phyloP scores from a whole-genome alignment of 2,329 filamentous ascomycete genomes.

The Aspergillus novoparasiticus region DNA sequence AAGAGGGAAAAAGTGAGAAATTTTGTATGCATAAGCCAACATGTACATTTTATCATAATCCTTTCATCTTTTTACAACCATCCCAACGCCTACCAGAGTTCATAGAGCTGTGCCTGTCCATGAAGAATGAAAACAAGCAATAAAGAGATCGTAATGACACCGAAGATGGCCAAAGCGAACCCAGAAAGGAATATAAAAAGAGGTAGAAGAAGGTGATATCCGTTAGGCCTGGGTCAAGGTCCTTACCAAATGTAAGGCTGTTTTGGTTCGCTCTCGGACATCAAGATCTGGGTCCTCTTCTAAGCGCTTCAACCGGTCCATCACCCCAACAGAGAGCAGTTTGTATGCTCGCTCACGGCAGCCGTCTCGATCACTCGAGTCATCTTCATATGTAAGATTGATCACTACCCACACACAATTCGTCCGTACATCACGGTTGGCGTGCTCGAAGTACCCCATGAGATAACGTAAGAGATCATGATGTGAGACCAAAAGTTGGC shows the following conservation, averaged over 20 bases:
- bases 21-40: background rate
- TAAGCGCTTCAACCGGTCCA: slow-evolving; percentile 65
- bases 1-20: background rate
- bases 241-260: slow-evolving; percentile 71
- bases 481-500: slow-evolving; percentile 76
- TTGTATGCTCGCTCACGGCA: slow-evolving; percentile 69
- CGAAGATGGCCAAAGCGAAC: background rate
- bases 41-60: slow-evolving; percentile 2
- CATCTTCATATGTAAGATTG: slow-evolving; percentile 83
- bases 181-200: background rate
- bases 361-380: slow-evolving; percentile 65
- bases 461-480: slow-evolving; percentile 73
- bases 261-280: slow-evolving; percentile 81
- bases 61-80: slow-evolving; percentile 8
- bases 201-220: background rate
- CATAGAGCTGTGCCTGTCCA: background rate
- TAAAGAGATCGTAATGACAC: background rate
- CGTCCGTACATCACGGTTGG: slow-evolving; percentile 71
- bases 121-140: background rate
- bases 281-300: slow-evolving; percentile 75
- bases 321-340: slow-evolving; percentile 71
- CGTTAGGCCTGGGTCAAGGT: slow-evolving; percentile 17
- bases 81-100: slow-evolving; percentile 1
- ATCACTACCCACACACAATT: slow-evolving; percentile 81
- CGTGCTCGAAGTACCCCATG: slow-evolving; percentile 72